Evolutionary conservation across 306 rosid species (phyloP).

Genomic region (Malus sieversii): DNA sequence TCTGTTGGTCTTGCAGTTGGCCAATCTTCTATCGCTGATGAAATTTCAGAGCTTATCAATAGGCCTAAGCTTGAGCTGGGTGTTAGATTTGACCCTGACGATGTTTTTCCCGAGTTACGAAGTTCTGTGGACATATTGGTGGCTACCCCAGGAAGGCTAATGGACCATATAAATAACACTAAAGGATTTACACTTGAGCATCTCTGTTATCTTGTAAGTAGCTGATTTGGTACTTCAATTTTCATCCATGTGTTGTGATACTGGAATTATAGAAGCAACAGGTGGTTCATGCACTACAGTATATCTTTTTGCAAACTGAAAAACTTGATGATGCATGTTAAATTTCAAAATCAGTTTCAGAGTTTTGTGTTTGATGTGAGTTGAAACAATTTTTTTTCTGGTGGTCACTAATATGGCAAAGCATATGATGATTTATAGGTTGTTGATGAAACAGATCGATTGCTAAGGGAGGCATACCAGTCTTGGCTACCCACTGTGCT

Average conservation of each 20-base stretch:
- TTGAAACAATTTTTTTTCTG: neutral
- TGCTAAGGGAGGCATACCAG: constrained; percentile 88
- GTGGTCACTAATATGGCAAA: neutral
- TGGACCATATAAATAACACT: constrained; percentile 72
- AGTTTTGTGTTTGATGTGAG: neutral
- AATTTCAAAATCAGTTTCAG: neutral
- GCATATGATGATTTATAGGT: constrained; percentile 51
- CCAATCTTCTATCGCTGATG: constrained; percentile 71
- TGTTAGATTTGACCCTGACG: constrained; percentile 49
- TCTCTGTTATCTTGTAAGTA: constrained; percentile 81
- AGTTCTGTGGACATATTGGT: constrained; percentile 83
- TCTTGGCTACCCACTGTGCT: constrained; percentile 88
- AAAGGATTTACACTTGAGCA: constrained; percentile 88
- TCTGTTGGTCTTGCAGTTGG: constrained; percentile 86
- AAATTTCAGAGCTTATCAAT: constrained; percentile 51
- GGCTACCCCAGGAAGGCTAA: constrained; percentile 89
- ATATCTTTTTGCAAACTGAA: neutral
- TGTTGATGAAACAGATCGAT: constrained; percentile 86
- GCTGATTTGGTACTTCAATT: neutral
- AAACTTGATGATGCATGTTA: neutral
- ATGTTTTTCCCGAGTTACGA: constrained; percentile 20
- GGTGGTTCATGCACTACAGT: neutral
- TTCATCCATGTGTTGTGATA: neutral
- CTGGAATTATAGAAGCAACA: neutral
- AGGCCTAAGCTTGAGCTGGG: constrained; percentile 52